A percentile compares a stretch with the other conserved stretches of the same genome.
Evolutionary conservation across 2,329 filamentous ascomycete species (phyloP).

Genomic region (Colletotrichum lini): DNA sequence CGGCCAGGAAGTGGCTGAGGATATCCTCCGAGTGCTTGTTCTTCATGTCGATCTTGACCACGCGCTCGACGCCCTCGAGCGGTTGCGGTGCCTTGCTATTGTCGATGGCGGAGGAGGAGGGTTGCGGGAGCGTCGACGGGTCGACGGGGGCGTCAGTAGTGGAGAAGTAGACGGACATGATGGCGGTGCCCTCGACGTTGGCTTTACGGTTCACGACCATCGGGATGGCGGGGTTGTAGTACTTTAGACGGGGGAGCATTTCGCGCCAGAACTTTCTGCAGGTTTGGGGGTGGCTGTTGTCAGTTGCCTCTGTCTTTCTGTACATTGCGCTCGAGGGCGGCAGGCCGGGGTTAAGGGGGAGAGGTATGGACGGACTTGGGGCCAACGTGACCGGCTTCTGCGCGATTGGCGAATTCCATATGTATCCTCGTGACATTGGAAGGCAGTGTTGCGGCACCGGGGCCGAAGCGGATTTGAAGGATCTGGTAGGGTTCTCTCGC

Average conservation of each 20-base stretch:
- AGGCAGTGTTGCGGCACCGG: conserved; percentile 86
- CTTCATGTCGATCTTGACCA: conserved; percentile 75
- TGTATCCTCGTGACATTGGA: conserved; percentile 82
- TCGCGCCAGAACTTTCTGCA: conserved; percentile 89
- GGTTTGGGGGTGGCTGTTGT: neutral
- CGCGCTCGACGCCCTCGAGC: conserved; percentile 60
- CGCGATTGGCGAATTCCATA: conserved; percentile 76
- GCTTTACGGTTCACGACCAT: conserved; percentile 84
- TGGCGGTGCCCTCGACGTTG: conserved; percentile 69
- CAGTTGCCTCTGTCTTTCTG: conserved; percentile 48
- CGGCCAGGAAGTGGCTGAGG: conserved; percentile 71
- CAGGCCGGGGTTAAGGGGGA: conserved; percentile 34
- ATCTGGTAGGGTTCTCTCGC: conserved; percentile 66
- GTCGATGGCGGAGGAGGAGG: conserved; percentile 63
- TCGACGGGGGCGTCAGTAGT: conserved; percentile 48
- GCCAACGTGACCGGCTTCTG: conserved; percentile 79
- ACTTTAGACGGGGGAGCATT: conserved; percentile 90
- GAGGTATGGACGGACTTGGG: conserved; percentile 69
- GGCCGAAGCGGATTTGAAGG: conserved; percentile 81
- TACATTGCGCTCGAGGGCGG: conserved; percentile 44
- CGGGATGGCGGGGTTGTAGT: conserved; percentile 87
- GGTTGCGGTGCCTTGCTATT: conserved; percentile 65
- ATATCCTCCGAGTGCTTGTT: conserved; percentile 73
- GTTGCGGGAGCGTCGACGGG: conserved; percentile 54
- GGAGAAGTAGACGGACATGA: conserved; percentile 76